Percentiles rank a stretch among this genome's conserved stretches.
These are phyloP conservation scores for Cylindrotheca closterium DNA, from an alignment of 108 stramenopile genomes.

Conservation along the genomic window DNA sequence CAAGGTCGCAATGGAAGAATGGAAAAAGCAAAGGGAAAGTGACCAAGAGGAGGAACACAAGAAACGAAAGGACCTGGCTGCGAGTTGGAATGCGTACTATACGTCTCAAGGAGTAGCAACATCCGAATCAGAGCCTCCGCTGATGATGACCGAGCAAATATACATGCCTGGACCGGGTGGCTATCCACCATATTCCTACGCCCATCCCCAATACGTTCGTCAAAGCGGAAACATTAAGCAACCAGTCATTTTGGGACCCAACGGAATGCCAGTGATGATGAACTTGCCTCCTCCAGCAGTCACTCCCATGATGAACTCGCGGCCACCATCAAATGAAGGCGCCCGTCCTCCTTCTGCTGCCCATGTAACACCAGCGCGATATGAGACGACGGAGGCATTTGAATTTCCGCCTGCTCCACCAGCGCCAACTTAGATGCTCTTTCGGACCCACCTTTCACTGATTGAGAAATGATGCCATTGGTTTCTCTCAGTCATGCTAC, in stretches of 20 bases:
- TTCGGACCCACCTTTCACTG: background rate
- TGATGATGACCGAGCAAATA: background rate
- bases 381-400: background rate
- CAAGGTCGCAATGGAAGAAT: constrained; percentile 44
- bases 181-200: constrained; percentile 1
- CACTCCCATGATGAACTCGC: background rate
- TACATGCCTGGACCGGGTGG: background rate
- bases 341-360: background rate
- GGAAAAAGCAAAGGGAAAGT: constrained; percentile 30
- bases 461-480: background rate
- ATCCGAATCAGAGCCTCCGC: background rate
- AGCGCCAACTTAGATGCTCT: background rate
- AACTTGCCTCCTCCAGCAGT: background rate
- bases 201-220: constrained; percentile 3
- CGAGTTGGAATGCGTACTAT: background rate
- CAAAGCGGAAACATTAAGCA: constrained; percentile 11
- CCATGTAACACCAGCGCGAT: background rate
- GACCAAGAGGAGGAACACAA: background rate
- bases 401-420: background rate
- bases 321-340: background rate
- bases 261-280: constrained; percentile 24
- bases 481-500: background rate
- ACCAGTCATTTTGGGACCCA: constrained; percentile 34
- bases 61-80: background rate
- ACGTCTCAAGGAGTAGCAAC: background rate